Evolutionary conservation across 805 yeast species (phyloP), one percentile per base, ranked within the genome.

Genomic region (Sporopachydermia lactativora): DNA sequence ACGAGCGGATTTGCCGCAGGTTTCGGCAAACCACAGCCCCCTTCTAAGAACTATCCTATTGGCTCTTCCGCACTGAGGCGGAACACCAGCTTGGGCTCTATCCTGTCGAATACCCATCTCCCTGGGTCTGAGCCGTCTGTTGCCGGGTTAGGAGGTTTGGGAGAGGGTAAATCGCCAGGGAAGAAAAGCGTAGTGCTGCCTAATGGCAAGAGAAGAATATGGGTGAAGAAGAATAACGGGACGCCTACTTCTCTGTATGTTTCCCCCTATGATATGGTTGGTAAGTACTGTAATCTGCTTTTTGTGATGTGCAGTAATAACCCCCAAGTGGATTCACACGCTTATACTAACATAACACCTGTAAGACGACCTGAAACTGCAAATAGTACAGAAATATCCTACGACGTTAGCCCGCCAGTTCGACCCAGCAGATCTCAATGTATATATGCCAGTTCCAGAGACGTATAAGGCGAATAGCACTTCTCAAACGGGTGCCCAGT

Each of bases 301-400:
- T n/a, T n/a, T n/a, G n/a, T n/a, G n/a, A n/a, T n/a, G n/a, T n/a
- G n/a, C n/a, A n/a, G n/a, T n/a, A n/a, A n/a, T n/a, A n/a, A n/a
- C n/a, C n/a, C n/a, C n/a, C n/a, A n/a, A n/a, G n/a, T n/a, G n/a
- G n/a, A n/a, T n/a, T n/a, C n/a, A n/a, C n/a, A n/a, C n/a, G n/a
- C n/a, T n/a, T n/a, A n/a, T n/a, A n/a, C n/a, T n/a, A n/a, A n/a
- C n/a, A n/a, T n/a, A n/a, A n/a, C n/a, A n/a, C n/a, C n/a, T n/a
- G n/a, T n/a, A n/a, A n/a, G n/a, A n/a, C 56, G 95, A 89, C 57
- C 62, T 88, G 49, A 88, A 88, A 52, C 61, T 68, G 6, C 68
- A 74, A 44, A 68, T 88, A 1, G 57, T 77, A 31, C 61, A 60
- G 37, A 81, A 78, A 49, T 81, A 71, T 55, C 81, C 94, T 41